Percentiles rank a stretch among this genome's conserved stretches.
These are phyloP conservation scores for Neofusicoccum umdonicola DNA, from an alignment of 2,329 filamentous ascomycete species.

Conservation along the genomic window DNA sequence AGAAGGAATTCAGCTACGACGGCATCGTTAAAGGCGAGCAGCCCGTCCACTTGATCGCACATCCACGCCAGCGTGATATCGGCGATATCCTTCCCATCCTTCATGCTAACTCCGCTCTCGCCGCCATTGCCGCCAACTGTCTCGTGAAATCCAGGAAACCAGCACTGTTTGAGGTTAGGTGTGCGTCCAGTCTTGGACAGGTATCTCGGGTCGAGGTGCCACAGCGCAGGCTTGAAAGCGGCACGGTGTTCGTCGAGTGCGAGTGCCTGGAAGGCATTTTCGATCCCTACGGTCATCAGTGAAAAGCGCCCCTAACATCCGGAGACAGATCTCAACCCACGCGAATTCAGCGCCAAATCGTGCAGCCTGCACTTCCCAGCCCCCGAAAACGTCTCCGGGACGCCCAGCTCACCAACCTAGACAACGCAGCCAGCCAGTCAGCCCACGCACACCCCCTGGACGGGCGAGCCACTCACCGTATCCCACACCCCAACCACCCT, in stretches of 20 bases:
- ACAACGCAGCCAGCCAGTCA: background rate
- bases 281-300: slow-evolving; percentile 29
- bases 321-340: background rate
- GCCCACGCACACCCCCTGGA: no score
- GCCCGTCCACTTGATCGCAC: slow-evolving; percentile 27
- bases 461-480: slow-evolving; percentile 27
- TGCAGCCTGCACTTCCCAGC: slow-evolving; percentile 6
- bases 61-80: slow-evolving; percentile 44
- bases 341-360: background rate
- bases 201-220: slow-evolving; percentile 40
- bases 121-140: slow-evolving; percentile 51
- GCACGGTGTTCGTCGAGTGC: slow-evolving; percentile 53
- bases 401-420: background rate
- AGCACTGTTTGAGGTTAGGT: slow-evolving; percentile 47
- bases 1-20: background rate
- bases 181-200: background rate
- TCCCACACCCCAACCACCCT: slow-evolving; percentile 50
- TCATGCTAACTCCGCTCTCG: slow-evolving; percentile 16
- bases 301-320: no score
- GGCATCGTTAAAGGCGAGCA: slow-evolving; percentile 5
- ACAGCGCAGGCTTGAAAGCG: slow-evolving; percentile 53
- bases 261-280: slow-evolving; percentile 57
- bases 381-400: slow-evolving; percentile 6
- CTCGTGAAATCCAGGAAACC: slow-evolving; percentile 56
- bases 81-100: slow-evolving; percentile 25